Conservation (phyloP, 1,139 yeast genomes). For the Yamadazyma pseudoaaseri region DNA sequence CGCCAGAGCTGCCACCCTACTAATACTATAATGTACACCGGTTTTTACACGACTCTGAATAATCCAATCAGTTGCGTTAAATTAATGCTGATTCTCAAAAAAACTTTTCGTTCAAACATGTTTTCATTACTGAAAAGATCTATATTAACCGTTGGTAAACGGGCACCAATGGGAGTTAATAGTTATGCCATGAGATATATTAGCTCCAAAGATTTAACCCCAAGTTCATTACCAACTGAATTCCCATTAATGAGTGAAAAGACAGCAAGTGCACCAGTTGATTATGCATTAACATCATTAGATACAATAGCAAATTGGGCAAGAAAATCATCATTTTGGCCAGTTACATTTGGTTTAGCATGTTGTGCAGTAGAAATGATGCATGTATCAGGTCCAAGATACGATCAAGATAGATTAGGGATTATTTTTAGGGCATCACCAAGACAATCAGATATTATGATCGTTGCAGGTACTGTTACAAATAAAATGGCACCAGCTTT, state of each 20-base stretch:
- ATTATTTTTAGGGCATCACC: constrained; percentile 94
- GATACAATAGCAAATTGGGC: constrained; percentile 92
- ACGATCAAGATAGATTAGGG: constrained; percentile 91
- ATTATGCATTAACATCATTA: constrained; percentile 81
- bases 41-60: too few relatives aligned
- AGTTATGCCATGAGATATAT: constrained; percentile 23
- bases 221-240: constrained; percentile 41
- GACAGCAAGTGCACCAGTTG: constrained; percentile 54
- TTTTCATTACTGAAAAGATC: constrained; percentile 9
- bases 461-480: constrained; percentile 90
- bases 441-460: constrained; percentile 91
- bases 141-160: constrained; percentile 10
- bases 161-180: constrained; percentile 12
- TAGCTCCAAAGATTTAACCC: constrained; percentile 46
- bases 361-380: constrained; percentile 96
- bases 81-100: constrained; percentile 18
- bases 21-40: too few relatives aligned
- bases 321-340: constrained; percentile 91
- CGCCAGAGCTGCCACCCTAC: too few relatives aligned
- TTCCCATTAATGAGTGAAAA: constrained; percentile 47
- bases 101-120: constrained; percentile 11
- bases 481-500: constrained; percentile 94
- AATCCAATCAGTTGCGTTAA: constrained; percentile 17
- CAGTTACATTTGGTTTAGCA: constrained; percentile 88
- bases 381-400: constrained; percentile 91